Evolutionary conservation across 2,329 filamentous ascomycete species (phyloP), one percentile per base, ranked within the genome.

Genomic region (Epichloe typhina): DNA sequence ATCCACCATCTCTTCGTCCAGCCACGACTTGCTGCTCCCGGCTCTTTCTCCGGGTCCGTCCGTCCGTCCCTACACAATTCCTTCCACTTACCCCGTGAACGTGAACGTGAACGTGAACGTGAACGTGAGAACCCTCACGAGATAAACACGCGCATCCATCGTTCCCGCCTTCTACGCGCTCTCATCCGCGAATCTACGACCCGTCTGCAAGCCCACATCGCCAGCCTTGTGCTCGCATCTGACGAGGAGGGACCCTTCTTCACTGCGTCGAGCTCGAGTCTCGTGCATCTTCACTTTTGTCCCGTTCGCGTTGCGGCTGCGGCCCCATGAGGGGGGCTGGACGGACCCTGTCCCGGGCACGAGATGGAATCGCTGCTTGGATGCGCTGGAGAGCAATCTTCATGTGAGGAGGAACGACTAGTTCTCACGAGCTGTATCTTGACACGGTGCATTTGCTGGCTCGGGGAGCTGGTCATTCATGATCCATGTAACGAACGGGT

Each of bases 221-320:
- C 72, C 12, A 60, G 60, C 15, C 66, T 75, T 5, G 63, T 70
- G n/a, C 59, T 82, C 19, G 72, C 71, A 4, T 71, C 73, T 1
- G 71, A 74, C 45, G 67, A 72, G 57, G 56, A 74, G 49, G 86
- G 86, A 0, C 86, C 86, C 0, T 88, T 84, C 64, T 90, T 90
- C 62, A 73, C 75, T 15, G 72, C 72, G 2, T 52, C 60, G n/a
- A 63, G 66, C 7, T 57, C 75, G n/a, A 69, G 67, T 75, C 56
- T 88, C 50, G 86, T 90, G 0, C 85, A 90, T 56, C 73, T 88
- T 15, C 82, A 88, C 59, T 75, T 75, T 88, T 44, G 85, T 85
- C 1, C 86, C 86, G 0, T 74, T 26, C 26, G 75, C 87, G 13
- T 62, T 89, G 17, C 75, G 86, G 1, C 68, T 90, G 36, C 73